Base-by-base conservation (phyloP, 805 yeast genomes). In the Naumovozyma baii region DNA sequence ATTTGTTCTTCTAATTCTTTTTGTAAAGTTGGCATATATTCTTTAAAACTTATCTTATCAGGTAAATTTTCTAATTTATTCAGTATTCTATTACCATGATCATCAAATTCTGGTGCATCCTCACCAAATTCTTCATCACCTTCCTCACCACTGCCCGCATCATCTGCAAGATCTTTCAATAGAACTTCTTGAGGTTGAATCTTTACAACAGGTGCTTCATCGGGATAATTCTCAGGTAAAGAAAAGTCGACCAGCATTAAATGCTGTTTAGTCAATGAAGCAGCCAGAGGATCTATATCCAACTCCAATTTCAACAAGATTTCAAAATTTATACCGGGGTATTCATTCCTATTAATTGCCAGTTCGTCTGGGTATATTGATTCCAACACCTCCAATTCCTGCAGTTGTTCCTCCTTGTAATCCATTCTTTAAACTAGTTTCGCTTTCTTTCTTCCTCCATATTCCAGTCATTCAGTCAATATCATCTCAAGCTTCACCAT, bases 361-460 rank as follows among this genome's bases (percentile, higher is more conserved):
- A 63, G 47, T 59, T 90, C 98, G 55, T 90, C 96, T 4, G 97
- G 98, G 58, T 92, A 90, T 40, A 90, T 90, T 14, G 94, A 80
- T 56, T 84, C 80, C 42, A 90, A 71, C 38, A 92, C 87, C 60
- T 88, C 96, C 34, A 92, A 59, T 61, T 90, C 98, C 63, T 90
- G 95, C 20, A 55, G 61, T 57, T 90, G 96, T 55, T 92, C 96
- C 59, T 84, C 95, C 38, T 61, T 55, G 41, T 79, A 74, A 51
- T 83, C 88, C 94, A 84, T 84, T 15, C 4, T 35, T 9, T 20
- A 7, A 22, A 7, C 7, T 22, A 22, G 7, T 7, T 7, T 7
- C 26, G 9, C 10, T 22, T 22, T 7, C 26, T 22, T 7, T 7
- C 26, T 22, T 22, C 10, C 26, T 7, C 26, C 7, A 10, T 22